Evolutionary conservation across 176 grass and related monocot genomes (phyloP), one percentile per base, ranked within the genome.

Genomic region (Paspalum vaginatum): DNA sequence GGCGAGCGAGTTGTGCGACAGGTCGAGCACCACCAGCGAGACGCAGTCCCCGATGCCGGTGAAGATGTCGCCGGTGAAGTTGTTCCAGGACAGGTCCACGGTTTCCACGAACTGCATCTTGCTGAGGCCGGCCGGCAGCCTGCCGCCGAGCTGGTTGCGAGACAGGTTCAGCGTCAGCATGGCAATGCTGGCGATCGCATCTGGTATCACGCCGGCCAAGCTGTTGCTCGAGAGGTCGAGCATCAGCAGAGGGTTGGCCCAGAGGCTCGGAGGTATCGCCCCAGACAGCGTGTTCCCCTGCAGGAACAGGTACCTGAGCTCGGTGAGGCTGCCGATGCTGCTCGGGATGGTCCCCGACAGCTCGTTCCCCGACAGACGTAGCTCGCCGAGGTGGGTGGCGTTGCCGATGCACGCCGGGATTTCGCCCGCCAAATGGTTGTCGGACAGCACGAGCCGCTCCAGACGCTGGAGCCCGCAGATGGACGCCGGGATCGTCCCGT

Each of bases 1-100:
- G 24, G 76, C 5, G 59, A 97, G 89, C 27, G 15, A 81, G 89
- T 98, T 98, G 78, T 98, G 81, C 4, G 90, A 95, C 21, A 98
- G 49, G 78, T 98, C 86, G 32, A 98, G 69, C 8, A 77, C 61
- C 46, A 27, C 44, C 63, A 94, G 77, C 65, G 74, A 86, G 11
- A 61, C 57, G 25, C 85, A 97, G 15, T 18, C 65, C 5, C 71
- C 69, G 18, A 94, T 10, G 26, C 81, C 82, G 9, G 76, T 11
- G 32, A 81, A 78, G 74, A 94, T 70, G 9, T 8, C 68, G 10
- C 91, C 87, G 0, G 58, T 82, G 66, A 97, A 77, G 22, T 88
- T 94, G 83, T 97, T 97, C 55, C 78, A 77, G 7, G 94, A 97
- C 45, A 97, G 72, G 77, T 97, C 89, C 21, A 94, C 87, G 61